Conservation (phyloP, 352 stramenopile species). For the Thalassiosira hispida region DNA sequence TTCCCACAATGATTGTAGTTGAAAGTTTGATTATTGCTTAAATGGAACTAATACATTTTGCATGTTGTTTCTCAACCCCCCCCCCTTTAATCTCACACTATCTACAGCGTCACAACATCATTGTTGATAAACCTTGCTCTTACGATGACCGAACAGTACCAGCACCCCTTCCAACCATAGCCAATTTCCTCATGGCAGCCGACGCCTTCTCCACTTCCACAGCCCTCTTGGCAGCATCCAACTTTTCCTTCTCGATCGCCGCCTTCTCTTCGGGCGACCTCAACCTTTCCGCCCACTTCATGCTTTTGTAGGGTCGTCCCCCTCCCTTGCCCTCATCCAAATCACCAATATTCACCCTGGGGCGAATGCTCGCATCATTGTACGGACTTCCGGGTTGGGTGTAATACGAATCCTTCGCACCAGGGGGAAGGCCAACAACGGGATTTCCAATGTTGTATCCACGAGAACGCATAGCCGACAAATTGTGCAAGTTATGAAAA, state of each 20-base stretch:
- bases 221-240: slow-evolving; percentile 15
- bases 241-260: slow-evolving; percentile 41
- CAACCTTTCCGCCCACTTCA: slow-evolving; percentile 79
- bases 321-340: slow-evolving; percentile 74
- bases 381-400: slow-evolving; percentile 84
- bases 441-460: slow-evolving; percentile 83
- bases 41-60: slow-evolving; percentile 3
- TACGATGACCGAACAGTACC: slow-evolving; percentile 43
- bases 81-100: slow-evolving; percentile 2
- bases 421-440: slow-evolving; percentile 72
- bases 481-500: slow-evolving; percentile 83
- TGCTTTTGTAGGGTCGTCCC: slow-evolving; percentile 78
- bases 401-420: slow-evolving; percentile 81
- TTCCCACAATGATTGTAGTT: too few species aligned
- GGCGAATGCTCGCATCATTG: slow-evolving; percentile 71
- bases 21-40: not conserved
- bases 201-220: slow-evolving; percentile 35
- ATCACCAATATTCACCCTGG: slow-evolving; percentile 71
- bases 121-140: not conserved
- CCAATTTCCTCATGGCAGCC: slow-evolving; percentile 39
- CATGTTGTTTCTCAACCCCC: not conserved
- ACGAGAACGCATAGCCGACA: slow-evolving; percentile 74
- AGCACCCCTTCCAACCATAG: slow-evolving; percentile 22
- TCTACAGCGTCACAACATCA: slow-evolving; percentile 11
- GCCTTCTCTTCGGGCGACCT: slow-evolving; percentile 73